phyloP scores from a whole-genome alignment of 2,329 filamentous ascomycete species.

The Cladosporium sp. region DNA sequence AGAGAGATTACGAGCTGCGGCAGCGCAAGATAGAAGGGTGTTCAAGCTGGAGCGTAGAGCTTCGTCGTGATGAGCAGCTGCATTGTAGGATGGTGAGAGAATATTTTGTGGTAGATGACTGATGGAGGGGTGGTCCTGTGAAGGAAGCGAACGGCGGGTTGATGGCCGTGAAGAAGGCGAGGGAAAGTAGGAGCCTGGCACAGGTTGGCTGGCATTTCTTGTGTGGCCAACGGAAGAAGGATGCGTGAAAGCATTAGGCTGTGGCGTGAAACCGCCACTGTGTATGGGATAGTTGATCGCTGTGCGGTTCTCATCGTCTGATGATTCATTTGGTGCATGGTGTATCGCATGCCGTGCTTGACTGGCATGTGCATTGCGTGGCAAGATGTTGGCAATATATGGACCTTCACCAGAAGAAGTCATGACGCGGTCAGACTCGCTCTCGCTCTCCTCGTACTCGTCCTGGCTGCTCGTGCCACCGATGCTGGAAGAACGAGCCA shows the following conservation, averaged over 20 bases:
- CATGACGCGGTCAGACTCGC: conserved; percentile 74
- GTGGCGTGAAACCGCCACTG: conserved; percentile 70
- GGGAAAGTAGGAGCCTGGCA: conserved; percentile 48
- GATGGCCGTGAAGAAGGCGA: conserved; percentile 26
- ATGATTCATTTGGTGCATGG: conserved; percentile 27
- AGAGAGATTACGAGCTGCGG: conserved; percentile 74
- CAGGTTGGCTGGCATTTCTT: conserved; percentile 54
- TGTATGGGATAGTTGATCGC: conserved; percentile 68
- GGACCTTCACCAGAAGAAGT: conserved; percentile 64
- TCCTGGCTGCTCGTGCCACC: conserved; percentile 75
- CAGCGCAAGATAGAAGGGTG: conserved; percentile 90
- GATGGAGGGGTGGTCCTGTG: conserved; percentile 26
- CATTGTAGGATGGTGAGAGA: conserved; percentile 73
- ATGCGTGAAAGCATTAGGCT: conserved; percentile 90
- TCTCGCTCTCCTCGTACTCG: conserved; percentile 92
- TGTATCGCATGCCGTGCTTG: conserved; percentile 30
- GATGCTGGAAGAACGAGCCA: conserved; percentile 47
- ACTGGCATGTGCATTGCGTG: conserved; percentile 19
- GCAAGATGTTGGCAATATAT: conserved; percentile 27
- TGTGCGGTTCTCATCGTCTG: conserved; percentile 76
- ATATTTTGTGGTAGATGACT: conserved; percentile 64
- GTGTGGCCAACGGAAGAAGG: conserved; percentile 61
- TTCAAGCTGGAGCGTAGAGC: conserved; percentile 91
- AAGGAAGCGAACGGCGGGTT: conserved; percentile 22
- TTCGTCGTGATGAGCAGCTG: conserved; percentile 77